Conservation (phyloP, 441 rosid genomes). For the Pelargonium australe region DNA sequence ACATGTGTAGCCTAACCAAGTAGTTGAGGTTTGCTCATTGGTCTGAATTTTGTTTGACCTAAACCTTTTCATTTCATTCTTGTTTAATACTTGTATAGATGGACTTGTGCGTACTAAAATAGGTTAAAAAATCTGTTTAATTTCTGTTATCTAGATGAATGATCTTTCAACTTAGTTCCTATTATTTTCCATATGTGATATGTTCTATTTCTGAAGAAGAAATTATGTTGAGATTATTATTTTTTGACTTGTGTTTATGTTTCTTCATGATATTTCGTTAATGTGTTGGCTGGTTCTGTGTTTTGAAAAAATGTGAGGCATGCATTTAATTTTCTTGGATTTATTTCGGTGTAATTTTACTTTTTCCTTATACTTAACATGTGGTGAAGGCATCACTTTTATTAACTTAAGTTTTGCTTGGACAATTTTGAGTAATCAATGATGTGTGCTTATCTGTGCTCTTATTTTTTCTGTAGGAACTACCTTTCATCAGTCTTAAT, state of each 20-base stretch:
- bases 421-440: conserved; percentile 2
- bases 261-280: neutral
- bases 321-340: conserved; percentile 6
- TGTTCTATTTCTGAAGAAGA: neutral
- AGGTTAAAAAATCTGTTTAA: neutral
- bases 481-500: conserved; percentile 91
- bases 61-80: too few relatives aligned
- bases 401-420: neutral
- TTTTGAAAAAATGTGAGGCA: neutral
- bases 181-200: neutral
- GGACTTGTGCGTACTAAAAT: too few relatives aligned
- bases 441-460: conserved; percentile 21
- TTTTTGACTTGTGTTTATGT: neutral
- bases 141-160: neutral
- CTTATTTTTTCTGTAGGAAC: conserved; percentile 63
- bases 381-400: conserved; percentile 2
- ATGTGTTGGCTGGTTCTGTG: neutral
- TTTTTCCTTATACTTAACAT: neutral
- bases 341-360: neutral
- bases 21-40: too few relatives aligned
- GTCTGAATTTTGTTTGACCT: too few relatives aligned
- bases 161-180: neutral
- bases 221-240: neutral
- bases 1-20: too few relatives aligned
- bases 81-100: too few relatives aligned